These are phyloP conservation scores for Epichloe typhina DNA, from an alignment of 2,329 filamentous ascomycete species.

Conservation along the genomic window DNA sequence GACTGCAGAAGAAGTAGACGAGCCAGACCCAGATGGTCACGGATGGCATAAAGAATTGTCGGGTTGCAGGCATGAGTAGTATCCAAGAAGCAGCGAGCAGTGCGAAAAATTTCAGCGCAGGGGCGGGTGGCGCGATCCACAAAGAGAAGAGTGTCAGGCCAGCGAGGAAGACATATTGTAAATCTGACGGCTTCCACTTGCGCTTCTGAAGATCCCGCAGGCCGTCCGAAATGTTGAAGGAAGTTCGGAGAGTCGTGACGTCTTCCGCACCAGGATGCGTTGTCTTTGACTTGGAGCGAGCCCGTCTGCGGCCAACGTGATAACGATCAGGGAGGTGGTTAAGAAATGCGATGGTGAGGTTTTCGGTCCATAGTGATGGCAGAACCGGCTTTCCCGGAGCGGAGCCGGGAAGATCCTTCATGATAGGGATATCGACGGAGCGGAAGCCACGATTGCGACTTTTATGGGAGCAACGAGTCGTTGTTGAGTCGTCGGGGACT, in stretches of 20 bases:
- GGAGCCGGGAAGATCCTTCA: conserved; percentile 26
- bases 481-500: conserved; percentile 1
- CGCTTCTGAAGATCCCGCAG: conserved; percentile 63
- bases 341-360: conserved; percentile 28
- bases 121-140: conserved; percentile 68
- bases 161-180: conserved; percentile 68
- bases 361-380: conserved; percentile 26
- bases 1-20: conserved; percentile 82
- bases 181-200: conserved; percentile 70
- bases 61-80: conserved; percentile 67
- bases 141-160: conserved; percentile 71
- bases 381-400: conserved; percentile 28
- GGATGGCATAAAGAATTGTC: conserved; percentile 84
- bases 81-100: conserved; percentile 54
- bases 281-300: conserved; percentile 25
- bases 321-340: conserved; percentile 29
- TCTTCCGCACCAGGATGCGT: conserved; percentile 33
- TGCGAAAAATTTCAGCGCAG: conserved; percentile 62
- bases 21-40: conserved; percentile 77
- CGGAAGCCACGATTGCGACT: conserved; percentile 7
- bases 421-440: conserved; percentile 12
- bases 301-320: conserved; percentile 24
- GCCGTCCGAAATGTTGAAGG: conserved; percentile 68
- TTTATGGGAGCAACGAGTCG: background rate
- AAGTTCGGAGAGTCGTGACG: conserved; percentile 66